Conservation (phyloP, 169 alveolate species). For the Eimeria acervulina region DNA sequence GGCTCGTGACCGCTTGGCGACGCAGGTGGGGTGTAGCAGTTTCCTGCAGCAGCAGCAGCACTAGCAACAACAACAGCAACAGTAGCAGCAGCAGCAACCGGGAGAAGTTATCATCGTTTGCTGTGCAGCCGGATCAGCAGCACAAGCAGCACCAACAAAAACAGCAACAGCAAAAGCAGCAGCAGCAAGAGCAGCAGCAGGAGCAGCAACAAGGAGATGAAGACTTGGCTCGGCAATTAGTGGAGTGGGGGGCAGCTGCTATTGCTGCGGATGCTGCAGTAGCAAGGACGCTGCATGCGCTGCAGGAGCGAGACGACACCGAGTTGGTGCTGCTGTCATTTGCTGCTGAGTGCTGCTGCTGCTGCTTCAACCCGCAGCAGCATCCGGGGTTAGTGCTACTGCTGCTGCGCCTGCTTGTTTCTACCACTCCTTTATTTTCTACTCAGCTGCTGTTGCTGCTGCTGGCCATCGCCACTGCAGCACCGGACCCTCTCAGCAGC, state of each 20-base stretch:
- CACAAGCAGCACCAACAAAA: neutral
- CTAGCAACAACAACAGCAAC: neutral
- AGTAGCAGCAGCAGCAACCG: neutral
- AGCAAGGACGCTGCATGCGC: constrained; percentile 11
- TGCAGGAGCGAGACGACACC: constrained; percentile 33
- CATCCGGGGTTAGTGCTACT: neutral
- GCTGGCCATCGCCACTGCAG: constrained; percentile 53
- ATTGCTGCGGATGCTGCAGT: constrained; percentile 25
- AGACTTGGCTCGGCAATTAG: neutral
- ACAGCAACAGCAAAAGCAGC: constrained; percentile 4
- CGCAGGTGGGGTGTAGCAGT: constrained; percentile 5
- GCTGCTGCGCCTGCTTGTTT: neutral
- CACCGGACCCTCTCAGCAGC: constrained; percentile 16
- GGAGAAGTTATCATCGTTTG: neutral
- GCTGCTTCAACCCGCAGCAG: constrained; percentile 56
- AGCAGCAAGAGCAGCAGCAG: neutral
- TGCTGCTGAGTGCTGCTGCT: constrained; percentile 37
- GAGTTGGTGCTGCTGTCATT: constrained; percentile 19
- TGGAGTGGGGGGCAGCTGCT: constrained; percentile 20
- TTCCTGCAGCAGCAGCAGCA: constrained; percentile 43
- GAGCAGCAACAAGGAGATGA: neutral
- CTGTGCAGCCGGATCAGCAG: neutral
- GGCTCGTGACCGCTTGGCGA: neutral
- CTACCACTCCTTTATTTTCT: neutral
- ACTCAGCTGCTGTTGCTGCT: neutral